Percentiles rank a stretch among this genome's conserved stretches.
Evolutionary conservation across 352 stramenopile species (phyloP).

Genomic region (Phytophthora foliorum): DNA sequence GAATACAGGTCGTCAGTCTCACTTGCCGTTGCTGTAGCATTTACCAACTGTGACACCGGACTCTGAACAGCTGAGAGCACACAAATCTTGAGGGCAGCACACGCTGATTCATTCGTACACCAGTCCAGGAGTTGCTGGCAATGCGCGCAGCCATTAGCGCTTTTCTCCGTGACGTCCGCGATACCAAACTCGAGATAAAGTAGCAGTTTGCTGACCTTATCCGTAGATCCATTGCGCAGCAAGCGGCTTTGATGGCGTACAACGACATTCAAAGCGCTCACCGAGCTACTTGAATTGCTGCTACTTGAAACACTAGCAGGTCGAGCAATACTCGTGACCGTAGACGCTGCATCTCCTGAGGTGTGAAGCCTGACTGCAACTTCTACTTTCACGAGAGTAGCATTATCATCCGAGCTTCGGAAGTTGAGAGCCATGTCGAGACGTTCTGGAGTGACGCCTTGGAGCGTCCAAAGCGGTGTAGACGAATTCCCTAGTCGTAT

Average conservation of each 20-base stretch:
- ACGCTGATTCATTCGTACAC: constrained; percentile 50
- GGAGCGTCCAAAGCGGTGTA: constrained; percentile 56
- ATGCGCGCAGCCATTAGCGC: constrained; percentile 55
- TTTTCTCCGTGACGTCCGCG: constrained; percentile 48
- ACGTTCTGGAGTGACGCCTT: constrained; percentile 27
- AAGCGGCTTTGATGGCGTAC: constrained; percentile 57
- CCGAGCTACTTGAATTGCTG: constrained; percentile 16
- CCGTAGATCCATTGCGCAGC: constrained; percentile 27
- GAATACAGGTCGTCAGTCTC: constrained; percentile 50
- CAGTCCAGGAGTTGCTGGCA: constrained; percentile 64
- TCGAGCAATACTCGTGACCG: constrained; percentile 68
- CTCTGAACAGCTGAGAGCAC: constrained; percentile 36
- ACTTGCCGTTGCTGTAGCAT: constrained; percentile 20
- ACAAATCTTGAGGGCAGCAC: constrained; percentile 45
- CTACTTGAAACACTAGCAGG: constrained; percentile 13
- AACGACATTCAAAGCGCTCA: constrained; percentile 37
- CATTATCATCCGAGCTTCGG: constrained; percentile 51
- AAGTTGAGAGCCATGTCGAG: constrained; percentile 62
- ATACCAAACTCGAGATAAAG: constrained; percentile 52
- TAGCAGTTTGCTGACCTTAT: constrained; percentile 47
- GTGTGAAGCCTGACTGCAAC: constrained; percentile 54
- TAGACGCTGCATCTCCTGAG: constrained; percentile 50
- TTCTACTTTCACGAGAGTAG: constrained; percentile 61
- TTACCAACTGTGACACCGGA: constrained; percentile 29
- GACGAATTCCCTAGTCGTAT: constrained; percentile 35